Evolutionary conservation across 805 yeast genomes (phyloP), one percentile per base, ranked within the genome.

Genomic region (Kluyveromyces siamensis): DNA sequence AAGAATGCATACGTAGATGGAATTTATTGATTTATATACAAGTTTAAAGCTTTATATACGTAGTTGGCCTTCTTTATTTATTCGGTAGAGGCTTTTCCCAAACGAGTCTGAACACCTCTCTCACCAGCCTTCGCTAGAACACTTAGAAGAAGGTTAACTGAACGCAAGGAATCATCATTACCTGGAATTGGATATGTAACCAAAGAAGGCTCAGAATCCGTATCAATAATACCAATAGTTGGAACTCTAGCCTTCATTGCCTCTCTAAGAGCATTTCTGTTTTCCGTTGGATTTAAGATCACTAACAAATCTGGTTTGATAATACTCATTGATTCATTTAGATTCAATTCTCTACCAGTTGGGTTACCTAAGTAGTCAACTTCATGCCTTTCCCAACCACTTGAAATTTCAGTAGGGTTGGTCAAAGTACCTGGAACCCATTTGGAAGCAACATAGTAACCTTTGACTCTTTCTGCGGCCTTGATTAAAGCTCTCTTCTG

Each of bases 381-480:
- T 70, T 87, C 95, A 50, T 76, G 78, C 59, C 85, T 78, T 40
- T 79, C 81, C 77, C 81, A 79, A 39, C 69, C 67, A 38, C 71
- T 69, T 9, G 78, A 70, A 19, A 84, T 81, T 61, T 80, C 85
- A 30, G 81, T 72, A 48, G 87, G 80, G 69, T 93, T 93, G 41
- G 98, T 88, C 55, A 93, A 74, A 21, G 95, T 85, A 55, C 99
- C 99, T 2, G 97, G 96, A 51, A 87, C 79, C 99, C 99, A 93
- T 62, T 89, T 80, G 43, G 80, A 76, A 19, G 84, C 74, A 18
- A 93, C 90, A 61, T 84, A 89, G 68, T 80, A 88, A 14, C 95
- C 96, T 50, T 79, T 75, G 48, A 82, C 72, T 55, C 95, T 77
- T 42, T 72, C 70, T 1, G 98, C 95, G 10, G 96, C 96, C 51